A percentile compares a stretch with the other conserved stretches of the same genome.
Conservation (phyloP, 2,329 filamentous ascomycete species). For the Talaromyces islandicus region DNA sequence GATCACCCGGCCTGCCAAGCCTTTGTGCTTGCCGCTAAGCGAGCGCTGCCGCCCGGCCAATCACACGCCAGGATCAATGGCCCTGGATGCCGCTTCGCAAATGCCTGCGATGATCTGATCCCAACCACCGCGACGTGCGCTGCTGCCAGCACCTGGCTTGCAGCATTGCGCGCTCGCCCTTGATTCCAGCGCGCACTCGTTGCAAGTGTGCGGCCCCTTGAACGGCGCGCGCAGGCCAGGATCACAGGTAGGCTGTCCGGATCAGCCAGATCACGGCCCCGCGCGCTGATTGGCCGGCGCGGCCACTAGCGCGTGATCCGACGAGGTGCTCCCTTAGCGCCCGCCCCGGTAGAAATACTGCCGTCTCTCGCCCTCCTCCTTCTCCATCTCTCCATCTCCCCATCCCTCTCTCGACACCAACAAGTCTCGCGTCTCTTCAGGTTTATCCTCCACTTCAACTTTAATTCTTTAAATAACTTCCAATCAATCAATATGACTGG, state of each 20-base stretch:
- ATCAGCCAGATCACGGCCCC: slow-evolving; percentile 21
- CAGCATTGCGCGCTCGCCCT: background rate
- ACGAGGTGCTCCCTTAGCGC: slow-evolving; percentile 19
- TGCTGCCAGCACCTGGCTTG: slow-evolving; percentile 9
- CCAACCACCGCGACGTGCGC: slow-evolving; percentile 20
- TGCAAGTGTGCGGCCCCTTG: slow-evolving; percentile 4
- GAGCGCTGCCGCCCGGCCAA: slow-evolving; percentile 27
- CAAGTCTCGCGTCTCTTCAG: slow-evolving; percentile 17
- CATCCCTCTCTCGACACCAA: slow-evolving; percentile 13
- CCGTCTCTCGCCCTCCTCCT: slow-evolving; percentile 20
- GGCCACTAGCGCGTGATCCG: slow-evolving; percentile 32
- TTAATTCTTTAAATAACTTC: slow-evolving; percentile 18
- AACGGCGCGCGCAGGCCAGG: slow-evolving; percentile 11
- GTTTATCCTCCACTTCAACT: slow-evolving; percentile 16
- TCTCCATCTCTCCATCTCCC: slow-evolving; percentile 5
- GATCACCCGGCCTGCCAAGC: background rate
- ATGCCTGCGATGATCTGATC: slow-evolving; percentile 24
- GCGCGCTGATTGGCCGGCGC: slow-evolving; percentile 30
- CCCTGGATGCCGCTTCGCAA: slow-evolving; percentile 21
- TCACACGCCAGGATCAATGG: slow-evolving; percentile 31
- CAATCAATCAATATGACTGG: slow-evolving; percentile 51
- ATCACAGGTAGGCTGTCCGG: slow-evolving; percentile 14
- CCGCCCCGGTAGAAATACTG: slow-evolving; percentile 34
- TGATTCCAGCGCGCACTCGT: background rate
- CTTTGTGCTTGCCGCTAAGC: slow-evolving; percentile 23